A percentile compares a stretch with the other conserved stretches of the same genome.
phyloP scores from a whole-genome alignment of 805 yeast genomes.

The Saccharomycopsis sp. region DNA sequence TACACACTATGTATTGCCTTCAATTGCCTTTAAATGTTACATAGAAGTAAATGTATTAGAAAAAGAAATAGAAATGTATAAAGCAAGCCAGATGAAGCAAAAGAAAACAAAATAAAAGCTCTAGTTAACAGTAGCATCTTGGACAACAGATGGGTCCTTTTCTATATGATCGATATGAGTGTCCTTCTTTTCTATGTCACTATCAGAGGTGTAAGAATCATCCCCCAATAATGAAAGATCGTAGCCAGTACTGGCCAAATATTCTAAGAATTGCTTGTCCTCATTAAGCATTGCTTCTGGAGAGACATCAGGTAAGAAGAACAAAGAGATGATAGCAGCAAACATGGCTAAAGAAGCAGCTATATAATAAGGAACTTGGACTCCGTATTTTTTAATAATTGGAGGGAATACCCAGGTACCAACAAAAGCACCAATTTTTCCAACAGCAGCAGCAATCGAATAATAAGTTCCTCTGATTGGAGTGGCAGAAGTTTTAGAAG shows the following conservation, averaged over 20 bases:
- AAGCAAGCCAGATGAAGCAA: not conserved
- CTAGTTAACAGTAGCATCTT: not conserved
- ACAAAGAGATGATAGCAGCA: conserved; percentile 33
- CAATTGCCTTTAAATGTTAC: too few species aligned
- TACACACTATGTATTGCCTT: too few species aligned
- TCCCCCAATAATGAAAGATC: conserved; percentile 54
- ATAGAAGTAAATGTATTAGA: too few species aligned
- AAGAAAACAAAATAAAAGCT: not conserved
- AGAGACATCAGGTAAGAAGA: conserved; percentile 49
- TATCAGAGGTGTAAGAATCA: conserved; percentile 7
- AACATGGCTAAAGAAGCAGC: conserved; percentile 45
- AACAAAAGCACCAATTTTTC: conserved; percentile 88
- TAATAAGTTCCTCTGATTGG: conserved; percentile 88
- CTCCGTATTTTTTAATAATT: conserved; percentile 52
- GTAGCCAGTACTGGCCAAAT: conserved; percentile 61
- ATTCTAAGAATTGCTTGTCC: conserved; percentile 64
- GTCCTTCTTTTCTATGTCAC: conserved; percentile 7
- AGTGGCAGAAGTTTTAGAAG: conserved; percentile 81
- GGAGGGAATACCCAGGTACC: conserved; percentile 87
- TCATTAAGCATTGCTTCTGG: conserved; percentile 78
- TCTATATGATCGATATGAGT: not conserved
- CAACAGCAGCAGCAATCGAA: conserved; percentile 86
- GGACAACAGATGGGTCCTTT: not conserved
- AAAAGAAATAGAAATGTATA: too few species aligned
- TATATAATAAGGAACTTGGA: conserved; percentile 74